Conservation (phyloP, 441 rosid genomes). For the Euphorbia celastroides region DNA sequence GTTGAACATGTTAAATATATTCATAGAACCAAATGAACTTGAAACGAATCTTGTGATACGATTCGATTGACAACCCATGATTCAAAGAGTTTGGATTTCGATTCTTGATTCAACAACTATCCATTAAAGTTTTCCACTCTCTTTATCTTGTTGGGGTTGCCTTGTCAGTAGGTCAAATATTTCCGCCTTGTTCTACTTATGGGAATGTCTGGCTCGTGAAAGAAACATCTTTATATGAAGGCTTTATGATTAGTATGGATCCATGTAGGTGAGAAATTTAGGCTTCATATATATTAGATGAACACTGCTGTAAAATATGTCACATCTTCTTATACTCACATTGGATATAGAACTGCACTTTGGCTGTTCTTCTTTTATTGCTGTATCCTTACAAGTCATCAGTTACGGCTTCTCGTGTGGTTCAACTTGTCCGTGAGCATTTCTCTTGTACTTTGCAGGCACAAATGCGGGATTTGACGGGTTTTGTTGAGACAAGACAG, state of each 20-base stretch:
- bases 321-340: too few species aligned
- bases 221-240: background rate
- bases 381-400: background rate
- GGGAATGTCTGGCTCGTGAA: background rate
- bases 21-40: too few species aligned
- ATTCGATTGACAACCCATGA: background rate
- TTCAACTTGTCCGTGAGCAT: background rate
- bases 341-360: too few species aligned
- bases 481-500: conserved; percentile 98
- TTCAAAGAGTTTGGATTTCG: background rate
- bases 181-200: background rate
- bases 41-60: too few species aligned
- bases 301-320: background rate
- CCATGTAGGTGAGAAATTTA: too few species aligned
- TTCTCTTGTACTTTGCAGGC: conserved; percentile 58
- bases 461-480: conserved; percentile 97
- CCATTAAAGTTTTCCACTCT: too few species aligned
- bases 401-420: background rate
- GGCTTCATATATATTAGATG: background rate
- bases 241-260: background rate
- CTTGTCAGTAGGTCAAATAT: background rate
- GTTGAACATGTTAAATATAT: too few species aligned
- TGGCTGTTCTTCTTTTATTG: background rate
- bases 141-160: background rate
- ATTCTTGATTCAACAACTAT: too few species aligned